Percentiles rank a stretch among this genome's conserved stretches.
These are phyloP conservation scores for Taiozyma sp. DNA, from an alignment of 1,139 yeast species.

Conservation along the genomic window DNA sequence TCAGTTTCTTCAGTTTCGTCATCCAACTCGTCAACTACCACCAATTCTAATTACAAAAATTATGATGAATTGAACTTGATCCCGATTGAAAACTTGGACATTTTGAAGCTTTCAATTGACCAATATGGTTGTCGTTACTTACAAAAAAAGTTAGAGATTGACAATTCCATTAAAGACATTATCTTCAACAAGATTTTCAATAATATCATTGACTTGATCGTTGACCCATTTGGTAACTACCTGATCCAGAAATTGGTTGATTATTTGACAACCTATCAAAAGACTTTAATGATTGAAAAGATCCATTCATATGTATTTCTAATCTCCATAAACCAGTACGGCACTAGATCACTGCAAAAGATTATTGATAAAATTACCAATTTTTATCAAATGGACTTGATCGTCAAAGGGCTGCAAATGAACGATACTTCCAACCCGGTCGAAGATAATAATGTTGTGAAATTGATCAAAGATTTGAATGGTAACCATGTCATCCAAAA, in stretches of 20 bases:
- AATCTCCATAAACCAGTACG: slow-evolving; percentile 88
- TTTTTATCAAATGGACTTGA: slow-evolving; percentile 36
- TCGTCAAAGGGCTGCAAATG: slow-evolving; percentile 32
- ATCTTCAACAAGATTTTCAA: slow-evolving; percentile 71
- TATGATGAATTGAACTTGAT: slow-evolving; percentile 24
- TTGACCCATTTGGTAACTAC: slow-evolving; percentile 97
- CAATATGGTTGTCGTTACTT: slow-evolving; percentile 94
- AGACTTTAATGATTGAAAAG: slow-evolving; percentile 61
- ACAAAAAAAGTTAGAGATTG: slow-evolving; percentile 60
- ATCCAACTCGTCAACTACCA: background rate
- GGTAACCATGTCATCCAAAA: slow-evolving; percentile 97
- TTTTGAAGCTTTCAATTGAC: slow-evolving; percentile 34
- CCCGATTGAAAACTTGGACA: slow-evolving; percentile 31
- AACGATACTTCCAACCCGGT: slow-evolving; percentile 40
- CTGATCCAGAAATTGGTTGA: slow-evolving; percentile 86
- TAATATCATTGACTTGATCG: slow-evolving; percentile 79
- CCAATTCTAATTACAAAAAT: slow-evolving; percentile 17
- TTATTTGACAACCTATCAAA: slow-evolving; percentile 61
- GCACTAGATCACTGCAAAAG: slow-evolving; percentile 92
- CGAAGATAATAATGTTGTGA: slow-evolving; percentile 69
- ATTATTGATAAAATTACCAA: slow-evolving; percentile 65
- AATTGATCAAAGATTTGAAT: slow-evolving; percentile 80
- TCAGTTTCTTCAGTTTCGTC: background rate
- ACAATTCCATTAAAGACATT: slow-evolving; percentile 17
- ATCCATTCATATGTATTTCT: slow-evolving; percentile 58